A percentile compares a stretch with the other conserved stretches of the same genome.
Evolutionary conservation across 1,284 basidiomycete genomes (phyloP).

Genomic region (Phellinidium pouzarii): DNA sequence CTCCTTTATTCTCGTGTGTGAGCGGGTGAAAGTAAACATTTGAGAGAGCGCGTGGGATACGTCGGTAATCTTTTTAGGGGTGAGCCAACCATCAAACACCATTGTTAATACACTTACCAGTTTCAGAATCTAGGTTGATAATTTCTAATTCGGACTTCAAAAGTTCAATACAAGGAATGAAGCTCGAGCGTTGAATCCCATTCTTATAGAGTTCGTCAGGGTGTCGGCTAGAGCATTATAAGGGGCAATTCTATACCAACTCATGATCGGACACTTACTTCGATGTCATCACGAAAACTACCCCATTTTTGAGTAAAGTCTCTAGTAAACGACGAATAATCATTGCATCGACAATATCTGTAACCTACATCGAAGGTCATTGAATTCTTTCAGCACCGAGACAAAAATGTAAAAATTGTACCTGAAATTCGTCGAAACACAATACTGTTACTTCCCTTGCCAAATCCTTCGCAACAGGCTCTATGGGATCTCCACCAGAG

Average conservation of each 20-base stretch:
- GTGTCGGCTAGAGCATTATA: conserved; percentile 63
- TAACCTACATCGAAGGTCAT: conserved; percentile 50
- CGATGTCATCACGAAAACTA: conserved; percentile 93
- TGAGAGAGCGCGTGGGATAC: conserved; percentile 82
- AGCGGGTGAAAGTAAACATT: conserved; percentile 90
- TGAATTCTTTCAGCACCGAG: neutral
- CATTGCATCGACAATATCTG: conserved; percentile 99
- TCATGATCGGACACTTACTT: conserved; percentile 57
- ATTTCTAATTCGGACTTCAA: conserved; percentile 85
- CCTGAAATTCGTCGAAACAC: conserved; percentile 99
- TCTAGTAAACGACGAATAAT: conserved; percentile 89
- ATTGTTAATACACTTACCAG: conserved; percentile 48
- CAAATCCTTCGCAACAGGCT: conserved; percentile 84
- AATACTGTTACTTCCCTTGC: conserved; percentile 82
- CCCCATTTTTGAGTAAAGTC: conserved; percentile 78
- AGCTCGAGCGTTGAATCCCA: conserved; percentile 95
- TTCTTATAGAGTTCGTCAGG: conserved; percentile 98
- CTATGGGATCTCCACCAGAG: conserved; percentile 76
- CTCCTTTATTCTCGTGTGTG: conserved; percentile 53
- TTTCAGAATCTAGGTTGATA: conserved; percentile 90
- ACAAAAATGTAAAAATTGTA: conserved; percentile 32
- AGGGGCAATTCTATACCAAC: conserved; percentile 5
- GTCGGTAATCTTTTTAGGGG: conserved; percentile 71
- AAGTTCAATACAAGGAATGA: conserved; percentile 92
- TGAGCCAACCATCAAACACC: neutral